These are phyloP conservation scores for Mycena maculata DNA, from an alignment of 768 basidiomycete genomes.

Conservation along the genomic window DNA sequence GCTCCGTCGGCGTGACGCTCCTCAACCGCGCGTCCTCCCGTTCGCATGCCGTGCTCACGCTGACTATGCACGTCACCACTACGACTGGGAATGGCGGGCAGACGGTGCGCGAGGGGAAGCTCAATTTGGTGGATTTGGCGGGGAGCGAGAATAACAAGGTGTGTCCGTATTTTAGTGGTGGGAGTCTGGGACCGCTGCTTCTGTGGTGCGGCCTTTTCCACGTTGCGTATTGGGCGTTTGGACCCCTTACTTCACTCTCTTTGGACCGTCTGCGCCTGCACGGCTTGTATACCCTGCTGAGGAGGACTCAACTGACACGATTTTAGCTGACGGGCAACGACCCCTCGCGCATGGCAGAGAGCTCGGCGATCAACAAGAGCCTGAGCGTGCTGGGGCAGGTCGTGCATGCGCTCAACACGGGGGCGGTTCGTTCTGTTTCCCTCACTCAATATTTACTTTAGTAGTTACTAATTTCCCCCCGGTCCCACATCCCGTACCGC, in stretches of 20 bases:
- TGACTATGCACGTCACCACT: conserved; percentile 77
- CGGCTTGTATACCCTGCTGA: too few species aligned
- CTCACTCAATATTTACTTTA: too few species aligned
- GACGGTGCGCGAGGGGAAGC: conserved; percentile 61
- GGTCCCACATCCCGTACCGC: conserved; percentile 88
- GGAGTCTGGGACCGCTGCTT: too few species aligned
- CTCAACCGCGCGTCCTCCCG: conserved; percentile 88
- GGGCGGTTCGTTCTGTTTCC: conserved; percentile 55
- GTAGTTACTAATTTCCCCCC: not conserved
- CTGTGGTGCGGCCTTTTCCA: too few species aligned
- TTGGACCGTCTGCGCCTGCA: too few species aligned
- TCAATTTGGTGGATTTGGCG: conserved; percentile 90
- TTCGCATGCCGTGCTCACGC: conserved; percentile 87
- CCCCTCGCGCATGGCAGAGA: conserved; percentile 87
- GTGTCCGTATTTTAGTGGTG: conserved; percentile 1
- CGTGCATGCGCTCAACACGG: conserved; percentile 84
- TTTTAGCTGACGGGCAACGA: conserved; percentile 91
- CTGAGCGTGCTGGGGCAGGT: conserved; percentile 89
- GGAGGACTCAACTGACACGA: too few species aligned
- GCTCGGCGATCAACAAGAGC: conserved; percentile 90
- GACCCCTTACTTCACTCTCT: too few species aligned
- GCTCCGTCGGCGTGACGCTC: conserved; percentile 88
- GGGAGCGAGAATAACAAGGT: conserved; percentile 94
- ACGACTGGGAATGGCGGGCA: not conserved
- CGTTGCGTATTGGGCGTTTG: too few species aligned